phyloP scores from a whole-genome alignment of 805 yeast species.

The Saccharomyces paradoxus region DNA sequence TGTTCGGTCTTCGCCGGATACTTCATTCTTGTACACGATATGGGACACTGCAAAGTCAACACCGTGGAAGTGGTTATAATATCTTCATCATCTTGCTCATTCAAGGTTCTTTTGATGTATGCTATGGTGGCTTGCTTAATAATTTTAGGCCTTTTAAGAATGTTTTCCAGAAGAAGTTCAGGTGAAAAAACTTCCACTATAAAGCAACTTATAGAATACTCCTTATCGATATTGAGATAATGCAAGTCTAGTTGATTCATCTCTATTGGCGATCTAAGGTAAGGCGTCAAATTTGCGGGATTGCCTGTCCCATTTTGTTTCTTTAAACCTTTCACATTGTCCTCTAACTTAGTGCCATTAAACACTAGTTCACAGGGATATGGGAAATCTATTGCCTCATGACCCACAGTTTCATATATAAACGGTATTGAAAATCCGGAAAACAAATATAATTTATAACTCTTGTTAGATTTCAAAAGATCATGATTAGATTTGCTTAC shows the following conservation, averaged over 20 bases:
- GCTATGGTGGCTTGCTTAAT: constrained; percentile 41
- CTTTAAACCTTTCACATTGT: constrained; percentile 63
- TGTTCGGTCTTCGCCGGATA: constrained; percentile 61
- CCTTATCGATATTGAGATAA: constrained; percentile 46
- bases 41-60: constrained; percentile 68
- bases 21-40: constrained; percentile 60
- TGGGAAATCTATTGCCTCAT: constrained; percentile 70
- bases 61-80: constrained; percentile 57
- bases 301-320: constrained; percentile 67
- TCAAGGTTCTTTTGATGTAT: constrained; percentile 34
- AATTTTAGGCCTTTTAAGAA: constrained; percentile 45
- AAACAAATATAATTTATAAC: constrained; percentile 41
- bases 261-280: constrained; percentile 22
- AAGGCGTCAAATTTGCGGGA: constrained; percentile 68
- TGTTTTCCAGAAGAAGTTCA: constrained; percentile 30
- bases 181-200: constrained; percentile 43
- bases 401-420: constrained; percentile 38
- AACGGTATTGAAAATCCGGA: constrained; percentile 38
- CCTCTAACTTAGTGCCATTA: constrained; percentile 43
- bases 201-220: constrained; percentile 45
- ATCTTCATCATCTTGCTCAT: constrained; percentile 60
- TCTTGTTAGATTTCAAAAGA: constrained; percentile 27
- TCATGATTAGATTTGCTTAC: constrained; percentile 37
- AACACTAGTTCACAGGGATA: constrained; percentile 55
- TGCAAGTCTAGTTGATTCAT: constrained; percentile 41